A percentile compares a stretch with the other conserved stretches of the same genome.
Conservation (phyloP, 352 stramenopile genomes). For the Phytopythium cucurbitacearum region DNA sequence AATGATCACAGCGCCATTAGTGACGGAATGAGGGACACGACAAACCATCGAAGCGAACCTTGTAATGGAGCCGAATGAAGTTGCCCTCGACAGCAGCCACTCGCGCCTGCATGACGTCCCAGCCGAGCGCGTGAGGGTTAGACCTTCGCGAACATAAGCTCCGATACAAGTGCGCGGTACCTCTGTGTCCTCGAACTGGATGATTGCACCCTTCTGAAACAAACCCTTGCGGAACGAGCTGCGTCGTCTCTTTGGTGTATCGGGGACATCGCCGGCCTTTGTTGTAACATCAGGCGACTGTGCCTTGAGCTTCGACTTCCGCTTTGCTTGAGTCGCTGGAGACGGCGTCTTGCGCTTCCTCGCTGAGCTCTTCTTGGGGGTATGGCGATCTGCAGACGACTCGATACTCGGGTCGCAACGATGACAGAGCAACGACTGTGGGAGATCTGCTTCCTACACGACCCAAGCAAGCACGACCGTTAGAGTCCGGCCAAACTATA, state of each 20-base stretch:
- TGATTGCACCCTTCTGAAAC: constrained; percentile 58
- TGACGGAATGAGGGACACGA: not conserved
- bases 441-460: constrained; percentile 31
- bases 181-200: constrained; percentile 62
- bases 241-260: constrained; percentile 24
- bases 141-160: not conserved
- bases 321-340: constrained; percentile 17
- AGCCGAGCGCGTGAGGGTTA: too few relatives aligned
- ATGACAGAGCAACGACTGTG: constrained; percentile 51
- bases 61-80: constrained; percentile 78
- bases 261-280: not conserved
- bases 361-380: constrained; percentile 11
- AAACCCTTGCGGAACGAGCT: constrained; percentile 32
- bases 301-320: constrained; percentile 7
- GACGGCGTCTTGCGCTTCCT: constrained; percentile 8
- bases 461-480: too few relatives aligned
- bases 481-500: too few relatives aligned
- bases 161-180: constrained; percentile 11
- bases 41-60: constrained; percentile 23
- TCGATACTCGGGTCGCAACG: constrained; percentile 26
- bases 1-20: not conserved
- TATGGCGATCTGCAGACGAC: constrained; percentile 11
- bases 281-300: not conserved
- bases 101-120: constrained; percentile 31
- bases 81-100: constrained; percentile 66